Base-by-base conservation (phyloP, 768 basidiomycete genomes). In the Mycena alexandri region DNA sequence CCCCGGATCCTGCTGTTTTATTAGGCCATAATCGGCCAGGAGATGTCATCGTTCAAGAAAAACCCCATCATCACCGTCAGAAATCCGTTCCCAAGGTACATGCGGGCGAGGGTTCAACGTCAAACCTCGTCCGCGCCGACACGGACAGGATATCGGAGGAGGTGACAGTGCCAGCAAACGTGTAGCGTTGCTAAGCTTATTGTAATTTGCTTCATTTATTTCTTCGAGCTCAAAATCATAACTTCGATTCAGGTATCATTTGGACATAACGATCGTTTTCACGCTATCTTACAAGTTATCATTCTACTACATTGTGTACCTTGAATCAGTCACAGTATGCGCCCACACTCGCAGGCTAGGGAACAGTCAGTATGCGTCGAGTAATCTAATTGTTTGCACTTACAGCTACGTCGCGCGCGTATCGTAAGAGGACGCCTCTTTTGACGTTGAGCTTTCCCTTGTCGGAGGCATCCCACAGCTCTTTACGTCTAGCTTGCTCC, bases 391-490 rank as follows among this genome's bases (percentile, higher is more conserved):
- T 17, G 10, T n/a, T 50, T 41, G n/a, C 16, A 83, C 93, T 85
- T 74, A 94, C 94, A 61, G 91, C 91, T 57, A 95, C 94, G 76
- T 95, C 93, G 71, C 93, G 82, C 14, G 93, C 93, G 77, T 95
- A 96, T 75, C 92, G 85, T 74, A 87, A 84, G 67, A 96, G 80
- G 29, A 95, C 82, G 17, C 94, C 94, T 44, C 94, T 83, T 76
- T 82, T 90, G 52, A 90, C 90, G 71, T 86, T 92, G 62, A 93
- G 79, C 69, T 87, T 79, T 42, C 82, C 79, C 76, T 89, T 90
- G 38, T 87, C 87, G 1, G 88, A 89, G 34, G 79, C 82, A n/a
- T 90, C 86, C 94, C 93, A 95, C 74, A 86, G 86, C 67, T 82
- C 80, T 74, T 78, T 85, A 47, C 94, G 87, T 53, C 80, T 78